A percentile compares a stretch with the other conserved stretches of the same genome.
Conservation (phyloP, 768 basidiomycete genomes). For the Boletus fagicola region DNA sequence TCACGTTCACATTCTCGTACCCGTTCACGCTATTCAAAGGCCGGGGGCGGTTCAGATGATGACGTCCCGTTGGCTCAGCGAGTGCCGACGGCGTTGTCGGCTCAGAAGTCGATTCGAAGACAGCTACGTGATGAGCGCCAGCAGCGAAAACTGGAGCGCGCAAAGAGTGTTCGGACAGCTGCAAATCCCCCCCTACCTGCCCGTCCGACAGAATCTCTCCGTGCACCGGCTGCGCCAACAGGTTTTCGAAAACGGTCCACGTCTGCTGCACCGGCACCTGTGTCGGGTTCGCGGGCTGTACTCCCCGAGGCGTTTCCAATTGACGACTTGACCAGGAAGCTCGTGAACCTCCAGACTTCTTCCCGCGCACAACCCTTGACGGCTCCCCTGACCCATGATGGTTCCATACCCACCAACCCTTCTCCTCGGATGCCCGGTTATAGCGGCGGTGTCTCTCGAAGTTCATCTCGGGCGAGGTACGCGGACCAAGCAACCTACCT, state of each 20-base stretch:
- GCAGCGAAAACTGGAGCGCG: conserved; percentile 51
- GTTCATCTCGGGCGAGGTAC: conserved; percentile 20
- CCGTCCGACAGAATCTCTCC: conserved; percentile 11
- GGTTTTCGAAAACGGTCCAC: conserved; percentile 35
- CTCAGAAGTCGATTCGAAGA: conserved; percentile 75
- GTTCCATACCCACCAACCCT: conserved; percentile 6
- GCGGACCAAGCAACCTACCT: conserved; percentile 11
- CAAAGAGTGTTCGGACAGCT: conserved; percentile 27
- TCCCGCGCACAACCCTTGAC: conserved; percentile 13
- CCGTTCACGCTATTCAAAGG: conserved; percentile 20
- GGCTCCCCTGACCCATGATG: conserved; percentile 11
- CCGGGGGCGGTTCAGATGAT: conserved; percentile 53
- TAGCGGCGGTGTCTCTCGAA: conserved; percentile 19
- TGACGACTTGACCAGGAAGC: conserved; percentile 58
- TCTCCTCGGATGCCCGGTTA: conserved; percentile 13
- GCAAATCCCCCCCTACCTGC: conserved; percentile 18
- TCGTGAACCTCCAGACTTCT: conserved; percentile 49
- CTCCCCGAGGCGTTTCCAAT: conserved; percentile 43
- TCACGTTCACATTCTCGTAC: conserved; percentile 25
- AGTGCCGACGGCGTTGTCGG: conserved; percentile 79
- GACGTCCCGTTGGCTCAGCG: conserved; percentile 81
- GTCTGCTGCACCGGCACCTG: conserved; percentile 25
- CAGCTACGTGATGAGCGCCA: conserved; percentile 70
- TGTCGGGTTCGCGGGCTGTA: conserved; percentile 33
- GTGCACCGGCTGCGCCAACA: conserved; percentile 38